Percentiles rank a stretch among this genome's conserved stretches.
Evolutionary conservation across 2,329 filamentous ascomycete genomes (phyloP).

Genomic region (Parastagonospora avenae): DNA sequence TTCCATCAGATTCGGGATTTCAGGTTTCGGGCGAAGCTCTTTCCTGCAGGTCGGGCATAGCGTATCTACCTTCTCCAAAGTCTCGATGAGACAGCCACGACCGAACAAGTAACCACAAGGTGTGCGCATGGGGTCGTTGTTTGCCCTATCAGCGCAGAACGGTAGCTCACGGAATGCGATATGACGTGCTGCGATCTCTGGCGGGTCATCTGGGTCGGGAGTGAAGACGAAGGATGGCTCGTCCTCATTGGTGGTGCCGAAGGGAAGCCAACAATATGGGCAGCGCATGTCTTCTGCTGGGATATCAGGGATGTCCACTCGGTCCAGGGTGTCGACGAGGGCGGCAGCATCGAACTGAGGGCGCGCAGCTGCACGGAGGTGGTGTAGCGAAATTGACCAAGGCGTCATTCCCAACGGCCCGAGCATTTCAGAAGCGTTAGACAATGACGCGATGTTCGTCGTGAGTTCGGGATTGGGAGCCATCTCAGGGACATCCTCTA

Average conservation of each 20-base stretch:
- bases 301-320: conserved; percentile 6
- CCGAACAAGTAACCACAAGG: conserved; percentile 18
- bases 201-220: neutral
- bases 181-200: neutral
- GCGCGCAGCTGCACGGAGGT: neutral
- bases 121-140: conserved; percentile 13
- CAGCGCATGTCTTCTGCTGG: conserved; percentile 7
- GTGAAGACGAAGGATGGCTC: neutral
- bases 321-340: conserved; percentile 7
- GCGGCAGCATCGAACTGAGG: neutral
- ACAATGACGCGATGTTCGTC: too few species aligned
- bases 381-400: too few species aligned
- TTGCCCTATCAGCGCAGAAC: neutral
- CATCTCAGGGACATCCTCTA: neutral
- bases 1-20: neutral
- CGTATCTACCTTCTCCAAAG: conserved; percentile 1
- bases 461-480: neutral
- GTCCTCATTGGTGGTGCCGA: conserved; percentile 10
- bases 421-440: too few species aligned
- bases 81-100: conserved; percentile 9
- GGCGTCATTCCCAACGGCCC: too few species aligned
- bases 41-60: conserved; percentile 12
- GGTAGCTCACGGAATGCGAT: conserved; percentile 3
- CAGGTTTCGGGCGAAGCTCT: neutral
- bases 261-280: conserved; percentile 15